Conservation (phyloP, 805 yeast genomes). For the Wickerhamomyces strasburgensis region DNA sequence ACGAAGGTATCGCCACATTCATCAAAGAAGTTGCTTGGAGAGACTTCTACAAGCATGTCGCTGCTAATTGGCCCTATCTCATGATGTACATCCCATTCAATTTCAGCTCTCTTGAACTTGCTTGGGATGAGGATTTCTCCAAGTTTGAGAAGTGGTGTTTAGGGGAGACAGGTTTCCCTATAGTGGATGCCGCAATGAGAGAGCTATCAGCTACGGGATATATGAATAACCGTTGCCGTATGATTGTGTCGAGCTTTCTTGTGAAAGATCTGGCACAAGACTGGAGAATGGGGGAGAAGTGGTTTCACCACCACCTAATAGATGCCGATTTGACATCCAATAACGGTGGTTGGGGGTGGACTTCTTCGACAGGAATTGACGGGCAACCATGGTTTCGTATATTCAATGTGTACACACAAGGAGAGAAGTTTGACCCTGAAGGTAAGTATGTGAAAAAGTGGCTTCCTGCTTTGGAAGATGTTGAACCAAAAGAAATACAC, state of each 20-base stretch:
- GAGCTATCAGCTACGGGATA: conserved; percentile 47
- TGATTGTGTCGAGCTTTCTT: conserved; percentile 49
- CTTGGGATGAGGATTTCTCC: conserved; percentile 39
- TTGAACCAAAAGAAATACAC: conserved; percentile 22
- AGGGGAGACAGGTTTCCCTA: conserved; percentile 52
- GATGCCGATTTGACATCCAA: conserved; percentile 53
- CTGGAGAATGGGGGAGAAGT: conserved; percentile 51
- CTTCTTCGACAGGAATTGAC: conserved; percentile 47
- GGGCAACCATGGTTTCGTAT: conserved; percentile 55
- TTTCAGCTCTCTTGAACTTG: conserved; percentile 35
- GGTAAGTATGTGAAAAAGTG: conserved; percentile 43
- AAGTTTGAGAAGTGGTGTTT: conserved; percentile 45
- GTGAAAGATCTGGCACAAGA: conserved; percentile 46
- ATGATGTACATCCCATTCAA: conserved; percentile 47
- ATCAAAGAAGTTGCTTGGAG: conserved; percentile 55
- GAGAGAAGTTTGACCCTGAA: conserved; percentile 42
- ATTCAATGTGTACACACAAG: conserved; percentile 48
- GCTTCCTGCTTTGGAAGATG: conserved; percentile 42
- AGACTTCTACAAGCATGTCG: conserved; percentile 48
- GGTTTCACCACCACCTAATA: conserved; percentile 42
- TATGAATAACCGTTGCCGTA: conserved; percentile 49
- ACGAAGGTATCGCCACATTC: conserved; percentile 37
- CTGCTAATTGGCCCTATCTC: conserved; percentile 45
- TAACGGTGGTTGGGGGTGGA: conserved; percentile 56
- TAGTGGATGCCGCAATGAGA: conserved; percentile 56